Conservation (phyloP, 192 early-diverging fungal species). For the Podila verticillata region DNA sequence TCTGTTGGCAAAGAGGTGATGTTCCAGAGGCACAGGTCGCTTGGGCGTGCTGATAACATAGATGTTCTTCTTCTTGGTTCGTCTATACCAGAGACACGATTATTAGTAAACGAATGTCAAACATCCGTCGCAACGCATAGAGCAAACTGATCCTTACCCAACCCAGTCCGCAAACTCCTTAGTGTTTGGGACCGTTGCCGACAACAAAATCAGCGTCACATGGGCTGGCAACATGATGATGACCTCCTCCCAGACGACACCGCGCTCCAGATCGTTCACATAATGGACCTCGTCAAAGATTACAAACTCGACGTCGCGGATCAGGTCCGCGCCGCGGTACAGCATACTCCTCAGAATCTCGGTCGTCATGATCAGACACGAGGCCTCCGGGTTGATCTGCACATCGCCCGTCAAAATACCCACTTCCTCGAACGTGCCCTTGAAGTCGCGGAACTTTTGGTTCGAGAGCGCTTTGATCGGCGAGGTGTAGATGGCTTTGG, state of each 20-base stretch:
- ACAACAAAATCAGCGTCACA: constrained; percentile 93
- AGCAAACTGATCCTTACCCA: constrained; percentile 66
- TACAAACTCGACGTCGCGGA: constrained; percentile 99
- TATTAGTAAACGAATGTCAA: no score
- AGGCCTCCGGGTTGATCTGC: constrained; percentile 96
- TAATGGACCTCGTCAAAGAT: constrained; percentile 99
- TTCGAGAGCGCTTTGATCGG: constrained; percentile 99
- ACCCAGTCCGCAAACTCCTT: constrained; percentile 99
- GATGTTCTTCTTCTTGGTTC: constrained; percentile 97
- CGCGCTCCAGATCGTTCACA: constrained; percentile 93
- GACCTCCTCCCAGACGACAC: constrained; percentile 99
- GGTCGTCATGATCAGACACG: constrained; percentile 98
- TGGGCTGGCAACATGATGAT: constrained; percentile 99
- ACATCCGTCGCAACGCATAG: not conserved
- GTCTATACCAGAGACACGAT: constrained; percentile 51
- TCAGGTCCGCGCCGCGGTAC: constrained; percentile 94
- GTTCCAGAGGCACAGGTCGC: constrained; percentile 95
- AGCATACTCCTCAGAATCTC: constrained; percentile 98
- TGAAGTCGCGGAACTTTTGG: constrained; percentile 98
- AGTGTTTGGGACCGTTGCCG: constrained; percentile 98
- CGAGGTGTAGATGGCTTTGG: constrained; percentile 95
- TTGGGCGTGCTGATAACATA: constrained; percentile 96
- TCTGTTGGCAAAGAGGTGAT: constrained; percentile 88
- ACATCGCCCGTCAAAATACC: constrained; percentile 98
- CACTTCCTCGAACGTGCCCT: constrained; percentile 83